phyloP scores from a whole-genome alignment of 345 rosid genomes.

The Melaleuca quinquenervia region DNA sequence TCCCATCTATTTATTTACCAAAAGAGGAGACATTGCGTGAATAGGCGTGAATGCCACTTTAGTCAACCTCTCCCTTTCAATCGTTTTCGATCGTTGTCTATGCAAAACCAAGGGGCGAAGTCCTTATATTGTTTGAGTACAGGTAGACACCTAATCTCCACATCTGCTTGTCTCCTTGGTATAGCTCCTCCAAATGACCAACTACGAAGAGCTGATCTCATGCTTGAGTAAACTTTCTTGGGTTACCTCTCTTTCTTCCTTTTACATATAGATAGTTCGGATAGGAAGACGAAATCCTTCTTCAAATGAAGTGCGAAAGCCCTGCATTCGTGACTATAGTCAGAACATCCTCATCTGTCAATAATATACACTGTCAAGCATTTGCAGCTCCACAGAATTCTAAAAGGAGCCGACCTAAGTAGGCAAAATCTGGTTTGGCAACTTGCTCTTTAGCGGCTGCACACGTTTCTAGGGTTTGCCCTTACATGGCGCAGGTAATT shows the following conservation, averaged over 20 bases:
- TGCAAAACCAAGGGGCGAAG: background rate
- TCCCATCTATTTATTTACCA: background rate
- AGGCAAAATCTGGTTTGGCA: background rate
- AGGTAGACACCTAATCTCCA: background rate
- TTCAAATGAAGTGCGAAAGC: background rate
- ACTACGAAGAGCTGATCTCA: background rate
- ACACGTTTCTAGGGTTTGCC: background rate
- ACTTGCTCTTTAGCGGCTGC: background rate
- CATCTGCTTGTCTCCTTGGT: background rate
- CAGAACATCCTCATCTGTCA: background rate
- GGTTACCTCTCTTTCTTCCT: background rate
- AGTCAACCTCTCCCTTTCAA: background rate
- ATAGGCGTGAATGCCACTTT: background rate
- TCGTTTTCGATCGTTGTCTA: background rate
- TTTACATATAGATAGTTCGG: background rate
- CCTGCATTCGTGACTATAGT: background rate
- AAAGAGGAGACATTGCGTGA: background rate
- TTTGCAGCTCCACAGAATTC: background rate
- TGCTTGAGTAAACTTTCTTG: background rate
- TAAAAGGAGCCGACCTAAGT: background rate
- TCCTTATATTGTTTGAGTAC: background rate
- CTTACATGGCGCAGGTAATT: background rate
- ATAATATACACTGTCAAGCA: background rate
- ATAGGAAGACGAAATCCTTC: background rate
- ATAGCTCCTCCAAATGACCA: background rate